Evolutionary conservation across 257 asterid genomes (phyloP).

Genomic region (Solanum commersonii): DNA sequence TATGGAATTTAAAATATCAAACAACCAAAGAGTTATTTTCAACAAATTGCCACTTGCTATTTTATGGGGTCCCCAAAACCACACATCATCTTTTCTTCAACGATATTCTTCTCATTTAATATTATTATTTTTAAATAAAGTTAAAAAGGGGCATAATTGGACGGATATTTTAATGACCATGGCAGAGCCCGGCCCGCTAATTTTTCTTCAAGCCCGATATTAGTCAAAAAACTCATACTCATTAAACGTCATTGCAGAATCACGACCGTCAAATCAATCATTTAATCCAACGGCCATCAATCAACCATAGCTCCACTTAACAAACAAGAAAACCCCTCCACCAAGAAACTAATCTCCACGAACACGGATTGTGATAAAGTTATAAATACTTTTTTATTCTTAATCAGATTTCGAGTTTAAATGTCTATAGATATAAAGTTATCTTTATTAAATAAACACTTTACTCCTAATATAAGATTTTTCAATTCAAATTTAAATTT

Average conservation of each 20-base stretch:
- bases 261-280: background rate
- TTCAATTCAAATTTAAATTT: too few relatives aligned
- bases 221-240: background rate
- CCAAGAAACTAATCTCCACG: constrained; percentile 32
- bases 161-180: background rate
- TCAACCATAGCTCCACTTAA: constrained; percentile 1
- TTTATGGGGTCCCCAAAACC: background rate
- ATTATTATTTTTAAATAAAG: background rate
- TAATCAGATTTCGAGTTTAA: too few relatives aligned
- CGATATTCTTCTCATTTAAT: background rate
- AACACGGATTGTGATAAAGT: background rate
- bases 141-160: background rate
- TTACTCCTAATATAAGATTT: too few relatives aligned
- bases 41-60: background rate
- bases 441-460: rapidly evolving
- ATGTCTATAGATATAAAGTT: rapidly evolving
- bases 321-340: constrained; percentile 31
- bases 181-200: background rate
- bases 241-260: background rate
- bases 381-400: rapidly evolving
- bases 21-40: background rate
- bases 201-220: background rate
- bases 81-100: background rate
- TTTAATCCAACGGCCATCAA: constrained; percentile 14
- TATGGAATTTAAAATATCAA: background rate